These are phyloP conservation scores for Ustilago loliicola DNA, from an alignment of 1,284 basidiomycete genomes.

Conservation along the genomic window DNA sequence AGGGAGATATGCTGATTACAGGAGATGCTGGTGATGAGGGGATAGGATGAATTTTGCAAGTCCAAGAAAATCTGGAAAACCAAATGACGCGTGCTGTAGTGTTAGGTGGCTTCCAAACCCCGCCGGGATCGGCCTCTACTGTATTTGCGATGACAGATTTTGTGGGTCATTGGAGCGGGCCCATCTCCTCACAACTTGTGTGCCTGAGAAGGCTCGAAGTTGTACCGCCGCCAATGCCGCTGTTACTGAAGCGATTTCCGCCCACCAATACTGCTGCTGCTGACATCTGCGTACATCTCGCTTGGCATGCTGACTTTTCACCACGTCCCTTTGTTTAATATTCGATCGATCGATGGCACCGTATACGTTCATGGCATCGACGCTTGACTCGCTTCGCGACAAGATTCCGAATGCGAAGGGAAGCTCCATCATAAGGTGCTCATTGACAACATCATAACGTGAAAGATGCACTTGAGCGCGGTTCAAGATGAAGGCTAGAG, in stretches of 20 bases:
- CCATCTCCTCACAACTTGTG: background rate
- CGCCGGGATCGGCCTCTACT: background rate
- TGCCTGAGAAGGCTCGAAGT: background rate
- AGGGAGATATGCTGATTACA: too few species aligned
- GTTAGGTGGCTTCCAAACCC: constrained; percentile 4
- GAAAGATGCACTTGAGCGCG: background rate
- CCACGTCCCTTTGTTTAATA: background rate
- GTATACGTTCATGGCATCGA: background rate
- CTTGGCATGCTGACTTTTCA: constrained; percentile 5
- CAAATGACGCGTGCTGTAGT: too few species aligned
- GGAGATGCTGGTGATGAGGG: too few species aligned
- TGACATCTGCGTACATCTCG: constrained; percentile 18
- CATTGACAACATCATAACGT: background rate
- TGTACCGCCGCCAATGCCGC: background rate
- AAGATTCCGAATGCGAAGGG: background rate
- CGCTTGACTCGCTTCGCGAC: constrained; percentile 1
- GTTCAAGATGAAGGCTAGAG: background rate
- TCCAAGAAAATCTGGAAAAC: background rate
- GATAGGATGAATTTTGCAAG: too few species aligned
- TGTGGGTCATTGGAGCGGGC: too few species aligned
- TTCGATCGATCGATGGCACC: constrained; percentile 1
- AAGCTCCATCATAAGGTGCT: background rate
- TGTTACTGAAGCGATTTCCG: background rate
- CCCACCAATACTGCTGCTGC: background rate
- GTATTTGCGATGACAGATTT: too few species aligned